These are phyloP conservation scores for Fusarium sp. DNA, from an alignment of 2,329 filamentous ascomycete genomes.

Conservation along the genomic window DNA sequence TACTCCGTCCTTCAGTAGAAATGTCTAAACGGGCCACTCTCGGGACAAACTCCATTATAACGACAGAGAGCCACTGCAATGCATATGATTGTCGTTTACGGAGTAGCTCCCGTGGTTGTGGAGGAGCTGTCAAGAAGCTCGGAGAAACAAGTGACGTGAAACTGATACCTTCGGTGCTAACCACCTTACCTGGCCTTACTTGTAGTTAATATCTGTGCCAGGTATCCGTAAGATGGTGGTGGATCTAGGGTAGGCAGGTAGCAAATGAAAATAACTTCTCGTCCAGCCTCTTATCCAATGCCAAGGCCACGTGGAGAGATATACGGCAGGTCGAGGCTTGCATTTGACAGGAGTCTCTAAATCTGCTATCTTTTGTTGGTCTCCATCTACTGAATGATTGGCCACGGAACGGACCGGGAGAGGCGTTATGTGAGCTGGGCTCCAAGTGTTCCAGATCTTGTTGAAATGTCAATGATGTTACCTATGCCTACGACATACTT, in stretches of 20 bases:
- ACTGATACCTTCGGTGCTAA: not conserved
- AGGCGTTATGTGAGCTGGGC: constrained; percentile 2
- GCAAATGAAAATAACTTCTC: not conserved
- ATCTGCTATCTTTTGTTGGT: not conserved
- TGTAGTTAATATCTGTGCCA: not conserved
- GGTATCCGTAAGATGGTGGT: not conserved
- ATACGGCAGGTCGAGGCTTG: constrained; percentile 1
- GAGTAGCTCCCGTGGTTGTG: not conserved
- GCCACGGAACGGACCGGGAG: constrained; percentile 31
- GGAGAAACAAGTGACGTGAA: not conserved
- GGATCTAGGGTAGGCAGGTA: not conserved
- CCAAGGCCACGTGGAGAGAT: constrained; percentile 36
- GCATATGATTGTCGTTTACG: not conserved
- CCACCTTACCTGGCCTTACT: not conserved
- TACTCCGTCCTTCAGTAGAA: not conserved
- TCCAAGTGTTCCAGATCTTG: not conserved
- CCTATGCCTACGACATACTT: constrained; percentile 2
- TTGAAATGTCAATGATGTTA: not conserved
- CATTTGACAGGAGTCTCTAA: not conserved
- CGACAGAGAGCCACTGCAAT: not conserved
- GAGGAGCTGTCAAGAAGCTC: not conserved
- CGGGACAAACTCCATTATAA: not conserved
- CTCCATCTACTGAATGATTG: not conserved
- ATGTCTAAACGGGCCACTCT: not conserved
- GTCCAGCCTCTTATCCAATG: constrained; percentile 29